Conservation (phyloP, 2,329 filamentous ascomycete species). For the Hirsutella rhossiliensis region DNA sequence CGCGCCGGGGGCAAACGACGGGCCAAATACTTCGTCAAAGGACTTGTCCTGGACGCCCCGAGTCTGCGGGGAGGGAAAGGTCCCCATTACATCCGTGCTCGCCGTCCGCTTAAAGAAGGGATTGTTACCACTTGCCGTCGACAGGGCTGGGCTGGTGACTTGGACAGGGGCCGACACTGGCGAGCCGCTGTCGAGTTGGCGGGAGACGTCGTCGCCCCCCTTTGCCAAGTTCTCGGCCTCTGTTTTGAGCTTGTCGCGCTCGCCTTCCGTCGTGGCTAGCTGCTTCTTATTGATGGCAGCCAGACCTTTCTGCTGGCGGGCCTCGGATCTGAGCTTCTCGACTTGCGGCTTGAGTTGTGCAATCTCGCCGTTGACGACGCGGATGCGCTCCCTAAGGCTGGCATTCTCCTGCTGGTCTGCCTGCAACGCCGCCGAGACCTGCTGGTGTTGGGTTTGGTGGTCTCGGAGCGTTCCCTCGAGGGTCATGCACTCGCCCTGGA, state of each 20-base stretch:
- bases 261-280: slow-evolving; percentile 74
- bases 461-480: slow-evolving; percentile 74
- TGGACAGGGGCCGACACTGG: slow-evolving; percentile 32
- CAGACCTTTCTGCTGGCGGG: slow-evolving; percentile 88
- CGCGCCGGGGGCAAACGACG: slow-evolving; percentile 40
- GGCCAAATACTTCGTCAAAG: slow-evolving; percentile 81
- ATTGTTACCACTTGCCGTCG: slow-evolving; percentile 69
- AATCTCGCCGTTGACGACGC: slow-evolving; percentile 70
- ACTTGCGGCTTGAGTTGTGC: slow-evolving; percentile 77
- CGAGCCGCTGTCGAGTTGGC: slow-evolving; percentile 39
- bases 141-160: slow-evolving; percentile 58
- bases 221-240: slow-evolving; percentile 62
- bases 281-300: slow-evolving; percentile 99
- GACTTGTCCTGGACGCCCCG: slow-evolving; percentile 48
- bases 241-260: slow-evolving; percentile 74
- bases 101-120: slow-evolving; percentile 77
- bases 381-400: slow-evolving; percentile 76
- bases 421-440: slow-evolving; percentile 62
- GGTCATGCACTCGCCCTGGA: slow-evolving; percentile 73
- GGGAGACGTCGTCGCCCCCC: slow-evolving; percentile 46
- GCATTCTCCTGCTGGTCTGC: slow-evolving; percentile 83
- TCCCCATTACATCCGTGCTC: slow-evolving; percentile 47
- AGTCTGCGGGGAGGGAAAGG: slow-evolving; percentile 35
- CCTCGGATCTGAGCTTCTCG: slow-evolving; percentile 85
- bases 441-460: slow-evolving; percentile 69